Base-by-base conservation (phyloP, 306 rosid species). In the Trifolium subterraneum region DNA sequence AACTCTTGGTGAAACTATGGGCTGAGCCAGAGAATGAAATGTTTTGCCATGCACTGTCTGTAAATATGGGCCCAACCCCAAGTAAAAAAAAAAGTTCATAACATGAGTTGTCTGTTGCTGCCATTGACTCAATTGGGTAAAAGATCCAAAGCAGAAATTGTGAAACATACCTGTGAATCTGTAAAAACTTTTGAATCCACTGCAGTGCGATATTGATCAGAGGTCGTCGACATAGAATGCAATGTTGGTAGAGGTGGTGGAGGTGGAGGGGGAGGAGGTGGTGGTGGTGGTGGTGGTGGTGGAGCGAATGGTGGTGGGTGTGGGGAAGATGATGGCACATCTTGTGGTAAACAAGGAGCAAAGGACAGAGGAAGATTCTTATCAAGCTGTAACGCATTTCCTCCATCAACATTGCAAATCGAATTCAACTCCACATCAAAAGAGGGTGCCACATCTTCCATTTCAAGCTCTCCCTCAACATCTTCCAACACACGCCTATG, bases 381-480 rank as follows among this genome's bases (percentile, higher is more conserved):
- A 81, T 85, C 96, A 56, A 83, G 70, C 72, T 82, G 78, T 5
- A 63, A 11, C 8, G 68, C 81, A 76, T 64, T 64, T 69, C 68
- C 87, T 74, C 74, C 82, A 18, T 52, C 71, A 65, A 72, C 77
- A 87, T 78, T 72, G 74, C 84, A 79, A 78, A 82, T 71, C 4
- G 88, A 83, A 75, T 72, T 82, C 76, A 83, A 60, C 83, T 87
- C 89, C 58, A 79, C 84, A 71, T 90, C 96, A 78, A 89, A 84
- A 72, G 91, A 81, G 27, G 99, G 99, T 44, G 99, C 93, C 59
- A 88, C 97, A 52, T 95, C 99, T 86, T 95, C 99, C 99, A 95
- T 95, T 84, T 95, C 99, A 75, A 95, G 97, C 79, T 95, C 99
- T 6, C 98, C 99, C 65, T 92, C 99, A 68, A 95, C 97, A 68